Base-by-base conservation (phyloP, 2,329 filamentous ascomycete species). In the Golovinomyces cichoracearum region DNA sequence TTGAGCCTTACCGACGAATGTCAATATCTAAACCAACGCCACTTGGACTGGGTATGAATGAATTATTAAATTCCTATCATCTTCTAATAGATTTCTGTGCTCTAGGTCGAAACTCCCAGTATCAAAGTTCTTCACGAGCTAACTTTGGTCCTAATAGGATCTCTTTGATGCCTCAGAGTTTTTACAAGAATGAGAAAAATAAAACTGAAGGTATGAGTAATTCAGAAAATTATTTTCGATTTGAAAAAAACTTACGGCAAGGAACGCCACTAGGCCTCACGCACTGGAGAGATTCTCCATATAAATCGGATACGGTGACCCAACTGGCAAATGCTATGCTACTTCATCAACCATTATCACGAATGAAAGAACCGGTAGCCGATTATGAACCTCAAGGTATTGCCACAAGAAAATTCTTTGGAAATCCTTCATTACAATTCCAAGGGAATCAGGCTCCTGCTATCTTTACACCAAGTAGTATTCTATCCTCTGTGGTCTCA, bases 381-480 rank as follows among this genome's bases (percentile, higher is more conserved):
- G 15, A 15, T n/a, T 21, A 33, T 13, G 27, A 47, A 31, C 5
- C 19, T 35, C 15, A 23, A 9, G n/a, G 21, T 31, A 5, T 47
- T 5, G 15, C 19, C 5, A 15, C 33, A 4, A 19, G 7, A 23
- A 21, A 47, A 22, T 1, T 15, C 13, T 23, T 29, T 2, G 45
- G 27, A 23, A 35, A 33, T 13, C 35, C 19, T 12, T 52, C 54
- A 17, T 49, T 58, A 10, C 56, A 60, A 29, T 53, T 50, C 9
- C 55, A 52, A 25, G 54, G 45, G 19, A 56, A 58, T 29, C 57
- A 60, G 31, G 42, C 56, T 31, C 58, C 56, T 21, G 55, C 57
- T 3, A 57, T 58, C 12, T 57, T 57, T 45, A 57, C 55, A 23
- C 45, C 57, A 2, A 55, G 59, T 61, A 52, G 54, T 9, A 38